Base-by-base conservation (phyloP, 2,329 filamentous ascomycete genomes). In the Phaeosphaeria sp. region DNA sequence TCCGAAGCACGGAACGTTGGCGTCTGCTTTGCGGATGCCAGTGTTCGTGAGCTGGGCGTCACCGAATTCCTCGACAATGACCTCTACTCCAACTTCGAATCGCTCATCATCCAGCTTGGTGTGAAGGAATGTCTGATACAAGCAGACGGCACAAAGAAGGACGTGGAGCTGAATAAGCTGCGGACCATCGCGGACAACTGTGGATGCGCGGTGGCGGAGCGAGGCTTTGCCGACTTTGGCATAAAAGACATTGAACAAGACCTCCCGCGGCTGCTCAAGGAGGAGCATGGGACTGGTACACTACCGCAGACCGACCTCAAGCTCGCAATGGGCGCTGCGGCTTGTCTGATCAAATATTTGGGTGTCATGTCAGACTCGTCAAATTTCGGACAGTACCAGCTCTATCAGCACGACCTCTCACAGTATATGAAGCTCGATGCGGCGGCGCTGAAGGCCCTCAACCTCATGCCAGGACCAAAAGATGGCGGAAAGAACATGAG, bases 1-100 rank as follows among this genome's bases (percentile, higher is more conserved):
- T 86, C 86, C 0, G 94, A 98, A 75, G 91, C 90, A 6, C 86
- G 95, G 46, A 91, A 86, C 64, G 90, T 99, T 0, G 95, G 95
- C 8, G 94, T 99, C 5, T 98, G 95, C 79, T 99, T 99, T 74
- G 96, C 95, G 7, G 95, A 99, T 81, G 95, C 96, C 1, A 97
- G 92, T 65, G 94, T 98, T 24, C 86, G 95, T 51, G 95, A 99
- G 80, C 85, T 99, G 2, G 95, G 95, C 8, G 93, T 99, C 53
- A 97, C 92, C 82, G 96, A 99, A 74, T 99, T 99, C 65, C 86
- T 97, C n/a, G 95, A 99, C 82, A 99, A 98, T 73, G 95, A 99
- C 74, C 84, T 97, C 9, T 99, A 96, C 80, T 98, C 94, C 51
- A 99, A 99, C 76, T 96, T 99, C 66, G 95, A 99, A 79, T 93